Evolutionary conservation across 768 basidiomycete genomes (phyloP).

Genomic region (Roridomyces roridus): DNA sequence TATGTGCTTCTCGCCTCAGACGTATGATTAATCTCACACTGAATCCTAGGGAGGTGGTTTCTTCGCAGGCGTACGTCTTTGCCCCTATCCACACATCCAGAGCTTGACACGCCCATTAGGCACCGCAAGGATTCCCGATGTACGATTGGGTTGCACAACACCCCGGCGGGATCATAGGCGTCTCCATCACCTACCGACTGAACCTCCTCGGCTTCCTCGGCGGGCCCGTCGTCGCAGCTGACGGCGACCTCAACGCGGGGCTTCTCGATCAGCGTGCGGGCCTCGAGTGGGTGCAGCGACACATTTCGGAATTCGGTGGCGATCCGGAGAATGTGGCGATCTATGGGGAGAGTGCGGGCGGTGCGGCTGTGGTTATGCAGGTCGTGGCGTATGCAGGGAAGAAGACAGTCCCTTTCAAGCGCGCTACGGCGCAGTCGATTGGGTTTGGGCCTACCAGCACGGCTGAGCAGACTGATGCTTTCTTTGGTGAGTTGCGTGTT

Average conservation of each 20-base stretch:
- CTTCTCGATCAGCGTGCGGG: constrained; percentile 48
- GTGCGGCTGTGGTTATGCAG: constrained; percentile 52
- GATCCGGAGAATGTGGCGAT: constrained; percentile 41
- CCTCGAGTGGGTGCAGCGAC: constrained; percentile 46
- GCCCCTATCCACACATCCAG: no score
- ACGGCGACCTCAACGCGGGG: constrained; percentile 47
- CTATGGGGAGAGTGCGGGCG: constrained; percentile 47
- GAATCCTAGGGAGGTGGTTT: constrained; percentile 48
- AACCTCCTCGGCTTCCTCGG: constrained; percentile 39
- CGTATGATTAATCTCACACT: not conserved
- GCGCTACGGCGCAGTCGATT: constrained; percentile 50
- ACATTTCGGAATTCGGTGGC: constrained; percentile 43
- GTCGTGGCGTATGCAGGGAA: constrained; percentile 50
- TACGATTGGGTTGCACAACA: constrained; percentile 54
- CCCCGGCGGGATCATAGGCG: constrained; percentile 37
- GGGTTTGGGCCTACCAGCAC: constrained; percentile 45
- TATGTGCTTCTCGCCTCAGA: constrained; percentile 13
- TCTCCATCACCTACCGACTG: constrained; percentile 40
- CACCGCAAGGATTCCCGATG: constrained; percentile 53
- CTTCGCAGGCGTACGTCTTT: constrained; percentile 36
- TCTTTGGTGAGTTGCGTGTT: constrained; percentile 36
- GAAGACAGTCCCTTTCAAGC: constrained; percentile 43
- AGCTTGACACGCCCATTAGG: constrained; percentile 24
- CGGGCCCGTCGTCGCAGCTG: constrained; percentile 35
- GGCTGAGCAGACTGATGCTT: constrained; percentile 32